Base-by-base conservation (phyloP, 2,329 filamentous ascomycete species). In the Paraconiothyrium brasiliense region DNA sequence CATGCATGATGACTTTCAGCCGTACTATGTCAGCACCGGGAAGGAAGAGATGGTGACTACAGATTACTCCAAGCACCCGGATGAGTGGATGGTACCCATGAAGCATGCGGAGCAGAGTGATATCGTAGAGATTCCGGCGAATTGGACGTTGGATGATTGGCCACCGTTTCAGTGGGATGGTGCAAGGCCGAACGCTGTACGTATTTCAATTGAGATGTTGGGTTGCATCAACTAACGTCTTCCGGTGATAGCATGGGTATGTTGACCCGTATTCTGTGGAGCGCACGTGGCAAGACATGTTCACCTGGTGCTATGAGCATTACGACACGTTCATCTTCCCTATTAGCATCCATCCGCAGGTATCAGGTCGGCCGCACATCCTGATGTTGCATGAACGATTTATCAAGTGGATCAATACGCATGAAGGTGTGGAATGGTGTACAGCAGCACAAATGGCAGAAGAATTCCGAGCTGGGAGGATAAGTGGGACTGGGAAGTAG, bases 301-400 rank as follows among this genome's bases (percentile, higher is more conserved):
- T 82, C 58, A 74, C 79, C 34, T 82, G 75, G 60, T 76, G 71
- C 35, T 81, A 81, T 62, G 60, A 73, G 37, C 77, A 80, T 62
- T 80, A 81, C 61, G 79, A 82, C 27, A 69, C 71, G 1, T 81
- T 82, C 58, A 72, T 82, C n/a, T 82, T 82, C 61, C 79, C 78
- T 5, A 78, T 81, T 46, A 59, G 57, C 27, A 51, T 49, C 30
- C 79, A 81, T 68, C 80, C 80, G 16, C 77, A 83, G 59, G 78
- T 82, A 10, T 77, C 73, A 62, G 81, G 80, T 1, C 80, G 79
- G 67, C 75, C 79, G n/a, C 78, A 82, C 58, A 75, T 80, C 16
- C 71, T 81, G 37, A 54, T 78, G 59, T 80, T 83, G 79, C 79
- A 81, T 66, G 78, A 81, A 67, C 66, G 75, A 30, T 67, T 82